Percentiles rank a stretch among this genome's conserved stretches.
Evolutionary conservation across 805 yeast species (phyloP).

Genomic region (Ascoidea tarda): DNA sequence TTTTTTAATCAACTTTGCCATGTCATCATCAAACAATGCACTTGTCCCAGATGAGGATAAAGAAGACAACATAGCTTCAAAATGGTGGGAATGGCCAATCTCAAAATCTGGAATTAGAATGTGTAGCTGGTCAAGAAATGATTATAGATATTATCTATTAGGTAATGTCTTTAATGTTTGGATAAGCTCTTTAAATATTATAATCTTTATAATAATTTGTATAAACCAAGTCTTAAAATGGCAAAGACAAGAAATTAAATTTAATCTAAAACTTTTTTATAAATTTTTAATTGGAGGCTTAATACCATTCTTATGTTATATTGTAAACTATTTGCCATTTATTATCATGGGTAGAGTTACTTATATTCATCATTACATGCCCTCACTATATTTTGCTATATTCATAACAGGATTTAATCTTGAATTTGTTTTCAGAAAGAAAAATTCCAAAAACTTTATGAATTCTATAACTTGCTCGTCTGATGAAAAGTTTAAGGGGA

Average conservation of each 20-base stretch:
- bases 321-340: constrained; percentile 78
- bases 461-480: not conserved
- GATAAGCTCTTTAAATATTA: constrained; percentile 40
- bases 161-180: constrained; percentile 55
- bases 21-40: constrained; percentile 79
- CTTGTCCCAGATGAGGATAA: constrained; percentile 65
- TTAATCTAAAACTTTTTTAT: constrained; percentile 25
- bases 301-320: constrained; percentile 85
- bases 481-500: not conserved
- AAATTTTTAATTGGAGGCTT: constrained; percentile 48
- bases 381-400: constrained; percentile 90
- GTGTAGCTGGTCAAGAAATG: constrained; percentile 53
- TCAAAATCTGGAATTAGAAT: constrained; percentile 56
- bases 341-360: constrained; percentile 92
- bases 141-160: constrained; percentile 47
- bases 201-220: constrained; percentile 23
- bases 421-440: constrained; percentile 21
- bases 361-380: constrained; percentile 91
- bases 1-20: constrained; percentile 56
- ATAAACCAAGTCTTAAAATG: constrained; percentile 31
- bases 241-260: constrained; percentile 54
- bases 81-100: constrained; percentile 81
- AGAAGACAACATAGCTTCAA: constrained; percentile 54
- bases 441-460: not conserved
- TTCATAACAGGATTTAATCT: constrained; percentile 52